phyloP scores from a whole-genome alignment of 805 yeast species.

The Wickerhamiella sergipiensis region DNA sequence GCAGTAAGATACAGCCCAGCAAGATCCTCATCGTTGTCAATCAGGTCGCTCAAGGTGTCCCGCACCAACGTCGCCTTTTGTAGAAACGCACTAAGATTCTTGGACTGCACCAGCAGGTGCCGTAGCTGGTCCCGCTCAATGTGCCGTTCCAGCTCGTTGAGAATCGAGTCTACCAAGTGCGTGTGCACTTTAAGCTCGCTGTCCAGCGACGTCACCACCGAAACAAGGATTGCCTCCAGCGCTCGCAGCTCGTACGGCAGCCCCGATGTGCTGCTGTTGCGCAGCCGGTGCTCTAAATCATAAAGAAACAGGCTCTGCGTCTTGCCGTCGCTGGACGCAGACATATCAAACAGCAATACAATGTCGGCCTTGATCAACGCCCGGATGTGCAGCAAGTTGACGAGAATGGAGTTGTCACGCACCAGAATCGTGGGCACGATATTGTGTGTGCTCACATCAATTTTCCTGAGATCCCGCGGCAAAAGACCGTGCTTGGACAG shows the following conservation, averaged over 20 bases:
- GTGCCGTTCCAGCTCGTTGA: conserved; percentile 65
- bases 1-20: conserved; percentile 71
- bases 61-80: conserved; percentile 74
- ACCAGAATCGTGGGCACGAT: conserved; percentile 84
- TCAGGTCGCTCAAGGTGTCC: conserved; percentile 68
- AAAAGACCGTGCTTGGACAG: conserved; percentile 61
- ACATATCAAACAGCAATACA: conserved; percentile 74
- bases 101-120: conserved; percentile 68
- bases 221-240: conserved; percentile 70
- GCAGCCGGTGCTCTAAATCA: conserved; percentile 60
- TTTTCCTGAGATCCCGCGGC: conserved; percentile 82
- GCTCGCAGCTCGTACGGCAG: conserved; percentile 87
- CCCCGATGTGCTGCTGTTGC: conserved; percentile 26
- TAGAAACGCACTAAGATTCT: conserved; percentile 67
- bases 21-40: conserved; percentile 79
- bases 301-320: conserved; percentile 66
- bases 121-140: conserved; percentile 70
- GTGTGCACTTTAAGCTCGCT: conserved; percentile 80
- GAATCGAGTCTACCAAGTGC: conserved; percentile 57
- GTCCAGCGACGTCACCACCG: conserved; percentile 62
- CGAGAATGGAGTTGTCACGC: conserved; percentile 59
- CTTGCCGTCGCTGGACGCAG: conserved; percentile 38
- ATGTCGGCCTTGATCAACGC: conserved; percentile 73
- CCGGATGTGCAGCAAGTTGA: conserved; percentile 75
- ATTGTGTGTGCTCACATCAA: conserved; percentile 68